Base-by-base conservation (phyloP, 768 basidiomycete species). In the Mycena pura region DNA sequence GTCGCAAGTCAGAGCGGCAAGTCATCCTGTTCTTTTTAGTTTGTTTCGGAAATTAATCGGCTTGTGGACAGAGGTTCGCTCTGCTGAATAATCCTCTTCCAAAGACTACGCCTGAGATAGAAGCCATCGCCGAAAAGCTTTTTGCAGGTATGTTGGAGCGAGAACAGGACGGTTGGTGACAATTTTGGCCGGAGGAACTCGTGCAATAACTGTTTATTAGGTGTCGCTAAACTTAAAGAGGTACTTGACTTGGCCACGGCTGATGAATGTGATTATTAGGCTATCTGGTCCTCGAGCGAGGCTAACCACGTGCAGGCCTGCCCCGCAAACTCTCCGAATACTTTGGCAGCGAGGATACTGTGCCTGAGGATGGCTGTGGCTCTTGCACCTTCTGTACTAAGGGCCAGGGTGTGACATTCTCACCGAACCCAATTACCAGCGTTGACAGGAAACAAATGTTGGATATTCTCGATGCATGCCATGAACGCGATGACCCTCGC, bases 401-500 rank as follows among this genome's bases (percentile, higher is more conserved):
- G 6, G 77, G 77, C 3, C 63, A 74, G 22, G 68, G 73, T 6
- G 66, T 76, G 7, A 61, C 71, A 13, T 81, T 80, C 60, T 60
- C 69, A 29, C 53, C 68, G 32, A 61, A 61, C 19, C 50, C 67
- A 25, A 39, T 63, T 21, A 48, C 66, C 17, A 47, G 62, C 24
- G 60, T 76, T 25, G 64, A 78, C 67, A 70, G 70, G 3, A 62
- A 14, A 14, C 71, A 74, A 46, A 67, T 83, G 58, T 54, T 67
- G 25, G 72, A 68, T 13, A 79, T 84, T 46, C 73, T 82, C 22
- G 64, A 63, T 14, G 77, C 75, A n/a, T 82, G 80, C 64, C 76
- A 73, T 32, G 79, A 78, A 41, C 79, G 81, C 29, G 81, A 83
- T 55, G 82, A 83, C 55, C 78, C 81, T 24, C 80, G 80, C 6